Percentiles rank a stretch among this genome's conserved stretches.
Evolutionary conservation across 805 yeast species (phyloP).

Genomic region (Maudiozyma pseudohumilis): DNA sequence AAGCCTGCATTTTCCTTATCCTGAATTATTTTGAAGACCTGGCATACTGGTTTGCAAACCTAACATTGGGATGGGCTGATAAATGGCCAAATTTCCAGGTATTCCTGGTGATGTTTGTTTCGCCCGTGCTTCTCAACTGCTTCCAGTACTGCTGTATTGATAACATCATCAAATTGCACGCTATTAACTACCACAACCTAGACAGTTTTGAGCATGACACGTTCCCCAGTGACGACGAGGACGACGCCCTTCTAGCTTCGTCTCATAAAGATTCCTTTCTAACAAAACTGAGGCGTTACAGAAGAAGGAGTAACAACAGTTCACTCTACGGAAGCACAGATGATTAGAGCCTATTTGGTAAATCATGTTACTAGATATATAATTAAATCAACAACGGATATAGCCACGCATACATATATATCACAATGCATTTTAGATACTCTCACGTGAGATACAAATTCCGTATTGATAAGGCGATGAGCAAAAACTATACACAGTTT

Average conservation of each 20-base stretch:
- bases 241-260: background rate
- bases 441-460: no score
- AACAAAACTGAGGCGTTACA: background rate
- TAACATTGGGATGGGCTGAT: conserved; percentile 75
- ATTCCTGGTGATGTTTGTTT: conserved; percentile 74
- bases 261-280: background rate
- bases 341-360: no score
- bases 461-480: no score
- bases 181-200: conserved; percentile 15
- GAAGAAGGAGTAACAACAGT: background rate
- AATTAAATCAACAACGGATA: no score
- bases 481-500: no score
- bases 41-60: conserved; percentile 67
- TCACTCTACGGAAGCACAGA: background rate
- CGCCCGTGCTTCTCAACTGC: conserved; percentile 64
- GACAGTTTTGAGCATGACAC: conserved; percentile 24
- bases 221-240: conserved; percentile 5
- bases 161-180: conserved; percentile 55
- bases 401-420: no score
- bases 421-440: no score
- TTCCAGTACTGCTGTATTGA: conserved; percentile 67
- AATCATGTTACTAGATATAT: no score
- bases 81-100: conserved; percentile 75
- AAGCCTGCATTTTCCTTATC: conserved; percentile 46
- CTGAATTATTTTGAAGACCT: conserved; percentile 54